Conservation (phyloP, 73 alveolate species). For the Halteria grandinella region DNA sequence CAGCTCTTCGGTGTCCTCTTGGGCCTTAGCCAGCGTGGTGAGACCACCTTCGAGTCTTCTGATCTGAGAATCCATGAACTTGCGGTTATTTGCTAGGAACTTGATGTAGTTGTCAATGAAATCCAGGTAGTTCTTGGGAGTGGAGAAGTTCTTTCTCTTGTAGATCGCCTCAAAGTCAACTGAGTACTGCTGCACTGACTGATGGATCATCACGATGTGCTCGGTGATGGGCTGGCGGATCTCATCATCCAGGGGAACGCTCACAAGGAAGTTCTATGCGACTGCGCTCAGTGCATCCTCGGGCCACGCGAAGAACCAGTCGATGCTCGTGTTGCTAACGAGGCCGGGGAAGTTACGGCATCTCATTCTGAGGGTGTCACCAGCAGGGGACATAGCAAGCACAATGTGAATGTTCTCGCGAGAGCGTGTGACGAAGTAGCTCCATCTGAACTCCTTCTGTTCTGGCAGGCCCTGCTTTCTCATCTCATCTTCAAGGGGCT, state of each 20-base stretch:
- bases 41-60: constrained; percentile 93
- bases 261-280: constrained; percentile 90
- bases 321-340: constrained; percentile 86
- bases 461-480: constrained; percentile 92
- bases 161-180: constrained; percentile 89
- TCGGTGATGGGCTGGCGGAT: constrained; percentile 82
- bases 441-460: constrained; percentile 95
- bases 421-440: constrained; percentile 84
- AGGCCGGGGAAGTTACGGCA: constrained; percentile 99
- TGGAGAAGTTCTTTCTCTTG: constrained; percentile 96
- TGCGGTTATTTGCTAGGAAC: constrained; percentile 79
- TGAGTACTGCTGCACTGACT: constrained; percentile 83
- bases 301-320: constrained; percentile 99
- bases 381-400: constrained; percentile 98
- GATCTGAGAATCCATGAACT: constrained; percentile 81
- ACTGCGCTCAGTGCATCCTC: constrained; percentile 97
- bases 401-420: constrained; percentile 97
- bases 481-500: constrained; percentile 88
- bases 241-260: constrained; percentile 82
- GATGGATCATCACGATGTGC: constrained; percentile 93
- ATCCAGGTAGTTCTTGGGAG: constrained; percentile 99
- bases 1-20: constrained; percentile 89
- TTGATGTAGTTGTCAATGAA: constrained; percentile 88
- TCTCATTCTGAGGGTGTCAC: constrained; percentile 93
- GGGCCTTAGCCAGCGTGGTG: constrained; percentile 92